Evolutionary conservation across 164 flowering plant genomes (phyloP).

Genomic region (Buxus sempervirens): DNA sequence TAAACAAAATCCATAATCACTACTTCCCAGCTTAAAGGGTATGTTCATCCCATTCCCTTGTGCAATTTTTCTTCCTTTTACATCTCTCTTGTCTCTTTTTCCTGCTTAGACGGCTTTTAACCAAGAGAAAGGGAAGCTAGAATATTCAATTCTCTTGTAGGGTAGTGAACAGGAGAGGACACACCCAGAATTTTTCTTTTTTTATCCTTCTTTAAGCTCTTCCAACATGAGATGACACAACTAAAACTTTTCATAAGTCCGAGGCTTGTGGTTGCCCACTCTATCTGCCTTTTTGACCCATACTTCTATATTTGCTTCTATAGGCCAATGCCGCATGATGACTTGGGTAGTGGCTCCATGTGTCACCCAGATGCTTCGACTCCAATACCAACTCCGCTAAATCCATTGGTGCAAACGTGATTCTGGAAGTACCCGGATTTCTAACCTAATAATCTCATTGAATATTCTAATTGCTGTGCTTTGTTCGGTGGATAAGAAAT

Average conservation of each 20-base stretch:
- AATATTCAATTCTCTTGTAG: conserved; percentile 1
- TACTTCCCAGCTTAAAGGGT: conserved; percentile 5
- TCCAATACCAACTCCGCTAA: neutral
- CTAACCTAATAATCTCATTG: neutral
- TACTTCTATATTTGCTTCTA: conserved; percentile 9
- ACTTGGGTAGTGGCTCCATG: conserved; percentile 10
- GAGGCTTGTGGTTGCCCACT: conserved; percentile 3
- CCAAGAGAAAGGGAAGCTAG: conserved; percentile 11
- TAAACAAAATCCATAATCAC: neutral
- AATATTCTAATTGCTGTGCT: neutral
- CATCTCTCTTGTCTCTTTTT: neutral
- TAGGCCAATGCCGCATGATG: conserved; percentile 14
- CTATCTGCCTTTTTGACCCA: conserved; percentile 7
- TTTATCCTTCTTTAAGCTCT: neutral
- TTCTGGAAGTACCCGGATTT: neutral
- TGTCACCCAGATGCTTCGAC: conserved; percentile 1
- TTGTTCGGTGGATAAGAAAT: neutral
- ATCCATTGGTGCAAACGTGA: neutral
- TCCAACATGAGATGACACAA: conserved; percentile 16
- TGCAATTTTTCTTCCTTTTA: neutral
- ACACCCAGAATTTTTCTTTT: conserved; percentile 2
- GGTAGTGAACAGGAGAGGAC: conserved; percentile 9
- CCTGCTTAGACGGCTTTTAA: conserved; percentile 2
- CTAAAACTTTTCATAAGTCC: conserved; percentile 2
- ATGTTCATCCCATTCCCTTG: conserved; percentile 9